Conservation (phyloP, 129 eudicot species). For the Tagetes erecta region DNA sequence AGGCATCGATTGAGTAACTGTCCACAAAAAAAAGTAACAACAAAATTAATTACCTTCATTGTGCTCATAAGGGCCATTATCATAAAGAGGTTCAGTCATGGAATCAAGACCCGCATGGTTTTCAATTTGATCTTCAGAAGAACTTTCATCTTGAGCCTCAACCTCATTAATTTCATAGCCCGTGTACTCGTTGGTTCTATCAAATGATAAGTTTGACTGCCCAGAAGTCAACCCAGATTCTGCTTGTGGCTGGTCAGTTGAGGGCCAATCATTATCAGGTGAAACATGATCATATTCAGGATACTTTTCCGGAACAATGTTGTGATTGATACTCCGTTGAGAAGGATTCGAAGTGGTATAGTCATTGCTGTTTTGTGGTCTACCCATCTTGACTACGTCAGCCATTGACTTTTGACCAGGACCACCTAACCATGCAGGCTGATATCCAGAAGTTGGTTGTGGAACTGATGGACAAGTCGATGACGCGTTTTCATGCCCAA, state of each 20-base stretch:
- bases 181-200: constrained; percentile 33
- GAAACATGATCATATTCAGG: constrained; percentile 38
- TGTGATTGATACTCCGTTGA: constrained; percentile 38
- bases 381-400: constrained; percentile 96
- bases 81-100: constrained; percentile 46
- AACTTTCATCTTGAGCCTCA: constrained; percentile 50
- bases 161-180: constrained; percentile 48
- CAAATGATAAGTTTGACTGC: constrained; percentile 39
- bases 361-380: constrained; percentile 59
- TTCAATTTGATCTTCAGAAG: constrained; percentile 39
- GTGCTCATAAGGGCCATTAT: constrained; percentile 48
- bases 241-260: constrained; percentile 58
- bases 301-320: constrained; percentile 30
- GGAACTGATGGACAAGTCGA: constrained; percentile 41
- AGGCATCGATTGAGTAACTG: background rate
- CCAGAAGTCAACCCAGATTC: constrained; percentile 48
- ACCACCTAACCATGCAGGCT: constrained; percentile 65
- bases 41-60: constrained; percentile 53
- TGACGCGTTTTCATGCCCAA: constrained; percentile 36
- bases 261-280: constrained; percentile 72
- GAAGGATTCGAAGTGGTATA: constrained; percentile 46
- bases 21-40: constrained; percentile 4
- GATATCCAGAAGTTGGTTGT: constrained; percentile 64
- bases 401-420: constrained; percentile 95
- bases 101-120: constrained; percentile 41